phyloP scores from a whole-genome alignment of 352 stramenopile species.

The Globisporangium sylvaticum region DNA sequence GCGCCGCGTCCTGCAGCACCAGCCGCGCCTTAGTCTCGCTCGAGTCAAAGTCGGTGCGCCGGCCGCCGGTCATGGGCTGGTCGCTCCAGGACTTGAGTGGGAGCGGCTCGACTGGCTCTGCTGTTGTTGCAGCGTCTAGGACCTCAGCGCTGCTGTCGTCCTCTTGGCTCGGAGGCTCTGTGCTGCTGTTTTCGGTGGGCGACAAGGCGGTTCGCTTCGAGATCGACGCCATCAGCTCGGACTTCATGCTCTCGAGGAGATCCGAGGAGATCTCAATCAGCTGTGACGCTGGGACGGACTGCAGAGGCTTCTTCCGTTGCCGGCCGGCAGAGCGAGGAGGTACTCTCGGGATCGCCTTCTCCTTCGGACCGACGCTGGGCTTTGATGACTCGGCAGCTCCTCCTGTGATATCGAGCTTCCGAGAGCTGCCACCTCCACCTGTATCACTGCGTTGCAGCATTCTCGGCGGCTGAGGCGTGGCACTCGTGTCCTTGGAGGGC shows the following conservation, averaged over 20 bases:
- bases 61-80: conserved; percentile 40
- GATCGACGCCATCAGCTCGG: conserved; percentile 58
- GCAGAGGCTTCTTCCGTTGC: conserved; percentile 28
- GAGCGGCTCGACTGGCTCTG: neutral
- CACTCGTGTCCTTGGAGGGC: conserved; percentile 22
- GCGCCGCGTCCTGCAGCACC: conserved; percentile 62
- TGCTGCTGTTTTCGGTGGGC: neutral
- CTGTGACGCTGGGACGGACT: conserved; percentile 37
- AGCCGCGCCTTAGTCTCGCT: conserved; percentile 75
- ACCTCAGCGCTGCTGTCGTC: conserved; percentile 11
- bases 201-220: conserved; percentile 1
- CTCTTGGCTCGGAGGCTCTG: conserved; percentile 8
- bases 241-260: conserved; percentile 66
- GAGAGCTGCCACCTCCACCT: neutral
- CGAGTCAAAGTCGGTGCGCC: conserved; percentile 61
- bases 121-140: neutral
- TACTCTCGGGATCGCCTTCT: conserved; percentile 36
- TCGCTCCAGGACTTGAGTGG: conserved; percentile 47
- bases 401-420: conserved; percentile 15
- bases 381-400: conserved; percentile 2
- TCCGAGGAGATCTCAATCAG: conserved; percentile 57
- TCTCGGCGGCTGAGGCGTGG: neutral
- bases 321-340: conserved; percentile 17
- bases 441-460: conserved; percentile 18
- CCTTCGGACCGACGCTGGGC: conserved; percentile 19